These are phyloP conservation scores for Botrytis paeoniae DNA, from an alignment of 2,329 filamentous ascomycete genomes.

Conservation along the genomic window DNA sequence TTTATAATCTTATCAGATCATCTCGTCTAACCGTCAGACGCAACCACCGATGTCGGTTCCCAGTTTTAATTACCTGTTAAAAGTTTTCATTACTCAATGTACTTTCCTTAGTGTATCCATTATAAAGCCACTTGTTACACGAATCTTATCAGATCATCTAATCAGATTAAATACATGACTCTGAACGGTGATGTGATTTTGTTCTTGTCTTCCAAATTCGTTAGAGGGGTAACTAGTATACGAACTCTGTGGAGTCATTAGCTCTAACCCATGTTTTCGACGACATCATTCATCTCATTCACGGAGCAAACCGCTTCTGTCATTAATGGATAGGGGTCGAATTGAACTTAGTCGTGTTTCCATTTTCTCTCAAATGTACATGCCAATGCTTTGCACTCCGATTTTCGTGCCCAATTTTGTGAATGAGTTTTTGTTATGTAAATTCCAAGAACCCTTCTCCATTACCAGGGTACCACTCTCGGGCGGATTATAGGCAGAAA, in stretches of 20 bases:
- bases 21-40: neutral
- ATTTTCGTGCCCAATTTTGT: neutral
- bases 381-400: neutral
- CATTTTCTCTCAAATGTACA: neutral
- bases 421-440: neutral
- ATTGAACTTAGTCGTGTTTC: neutral
- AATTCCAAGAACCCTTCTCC: neutral
- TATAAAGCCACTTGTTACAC: neutral
- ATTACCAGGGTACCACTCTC: neutral
- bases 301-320: neutral
- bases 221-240: neutral
- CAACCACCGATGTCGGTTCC: neutral
- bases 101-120: neutral
- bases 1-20: neutral
- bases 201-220: neutral
- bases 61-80: neutral
- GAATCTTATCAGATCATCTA: conserved; percentile 17
- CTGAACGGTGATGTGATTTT: neutral
- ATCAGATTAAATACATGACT: conserved; percentile 6
- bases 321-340: neutral
- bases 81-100: neutral
- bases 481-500: neutral
- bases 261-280: neutral
- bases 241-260: neutral
- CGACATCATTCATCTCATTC: neutral